Percentiles rank a stretch among this genome's conserved stretches.
Evolutionary conservation across 2,329 filamentous ascomycete genomes (phyloP).

Genomic region (Penicillium expansum): DNA sequence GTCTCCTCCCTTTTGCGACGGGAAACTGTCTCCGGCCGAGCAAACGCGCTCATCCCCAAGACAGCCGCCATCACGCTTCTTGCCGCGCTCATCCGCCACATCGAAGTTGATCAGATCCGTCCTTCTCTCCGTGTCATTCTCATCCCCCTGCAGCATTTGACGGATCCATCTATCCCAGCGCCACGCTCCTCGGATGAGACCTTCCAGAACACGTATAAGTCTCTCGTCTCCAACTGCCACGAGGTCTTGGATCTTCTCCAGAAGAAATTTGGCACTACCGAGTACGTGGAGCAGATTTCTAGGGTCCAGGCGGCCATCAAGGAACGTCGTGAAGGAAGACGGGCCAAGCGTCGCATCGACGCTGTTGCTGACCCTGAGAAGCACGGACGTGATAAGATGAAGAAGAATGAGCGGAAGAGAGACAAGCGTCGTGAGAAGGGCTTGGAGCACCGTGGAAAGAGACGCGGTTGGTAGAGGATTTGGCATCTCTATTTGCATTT

Average conservation of each 20-base stretch:
- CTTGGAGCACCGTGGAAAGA: slow-evolving; percentile 66
- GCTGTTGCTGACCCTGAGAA: slow-evolving; percentile 78
- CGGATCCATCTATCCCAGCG: slow-evolving; percentile 70
- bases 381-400: slow-evolving; percentile 73
- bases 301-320: slow-evolving; percentile 71
- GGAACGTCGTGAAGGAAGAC: slow-evolving; percentile 68
- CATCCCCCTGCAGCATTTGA: slow-evolving; percentile 74
- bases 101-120: slow-evolving; percentile 56
- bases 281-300: slow-evolving; percentile 72
- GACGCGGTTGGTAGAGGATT: slow-evolving; percentile 63
- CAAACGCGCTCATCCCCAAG: slow-evolving; percentile 68
- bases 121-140: slow-evolving; percentile 65
- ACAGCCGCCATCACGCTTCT: slow-evolving; percentile 72
- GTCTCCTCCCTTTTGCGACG: slow-evolving; percentile 75
- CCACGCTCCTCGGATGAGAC: slow-evolving; percentile 68
- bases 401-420: slow-evolving; percentile 80
- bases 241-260: slow-evolving; percentile 80
- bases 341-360: slow-evolving; percentile 84
- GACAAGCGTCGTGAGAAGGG: slow-evolving; percentile 77
- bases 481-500: slow-evolving; percentile 14
- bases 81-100: slow-evolving; percentile 63
- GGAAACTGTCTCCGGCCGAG: slow-evolving; percentile 63
- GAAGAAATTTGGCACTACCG: slow-evolving; percentile 75
- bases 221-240: slow-evolving; percentile 67
- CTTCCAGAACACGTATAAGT: slow-evolving; percentile 68